These are phyloP conservation scores for Gossypium sturtianum DNA, from an alignment of 345 rosid species.

Conservation along the genomic window DNA sequence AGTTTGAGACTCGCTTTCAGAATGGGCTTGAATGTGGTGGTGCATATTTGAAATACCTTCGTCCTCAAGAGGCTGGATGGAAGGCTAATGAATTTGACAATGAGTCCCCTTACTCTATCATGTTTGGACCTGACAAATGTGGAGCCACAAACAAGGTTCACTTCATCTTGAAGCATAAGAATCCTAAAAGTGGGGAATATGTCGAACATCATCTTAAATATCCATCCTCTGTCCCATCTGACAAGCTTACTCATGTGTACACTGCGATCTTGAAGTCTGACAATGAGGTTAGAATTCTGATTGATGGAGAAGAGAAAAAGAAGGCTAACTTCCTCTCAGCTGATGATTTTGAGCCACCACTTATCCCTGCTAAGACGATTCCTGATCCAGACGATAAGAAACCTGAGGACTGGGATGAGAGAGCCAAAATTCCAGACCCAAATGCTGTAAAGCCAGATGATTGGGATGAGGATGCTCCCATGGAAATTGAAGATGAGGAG, in stretches of 20 bases:
- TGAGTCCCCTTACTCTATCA: constrained; percentile 77
- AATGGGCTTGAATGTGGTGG: constrained; percentile 91
- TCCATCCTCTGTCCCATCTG: constrained; percentile 75
- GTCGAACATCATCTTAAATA: constrained; percentile 75
- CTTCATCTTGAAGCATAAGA: constrained; percentile 82
- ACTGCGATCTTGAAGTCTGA: constrained; percentile 73
- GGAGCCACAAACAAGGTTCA: constrained; percentile 87
- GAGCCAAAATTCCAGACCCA: constrained; percentile 72
- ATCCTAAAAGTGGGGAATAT: constrained; percentile 78
- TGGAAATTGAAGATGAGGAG: constrained; percentile 76
- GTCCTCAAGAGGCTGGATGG: constrained; percentile 83
- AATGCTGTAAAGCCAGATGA: constrained; percentile 73
- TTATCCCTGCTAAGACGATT: constrained; percentile 71
- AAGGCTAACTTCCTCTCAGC: constrained; percentile 58
- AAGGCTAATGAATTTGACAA: constrained; percentile 51
- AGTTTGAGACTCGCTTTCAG: constrained; percentile 71
- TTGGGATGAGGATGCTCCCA: constrained; percentile 94
- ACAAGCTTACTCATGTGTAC: constrained; percentile 78
- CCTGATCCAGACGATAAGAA: constrained; percentile 89
- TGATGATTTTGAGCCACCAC: constrained; percentile 77
- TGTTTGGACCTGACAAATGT: constrained; percentile 94
- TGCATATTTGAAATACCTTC: constrained; percentile 70
- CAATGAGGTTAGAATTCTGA: constrained; percentile 54
- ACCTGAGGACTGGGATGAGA: constrained; percentile 90
- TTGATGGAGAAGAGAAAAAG: constrained; percentile 86